Conservation (phyloP, 2,329 filamentous ascomycete species). For the Massarina eburnea region DNA sequence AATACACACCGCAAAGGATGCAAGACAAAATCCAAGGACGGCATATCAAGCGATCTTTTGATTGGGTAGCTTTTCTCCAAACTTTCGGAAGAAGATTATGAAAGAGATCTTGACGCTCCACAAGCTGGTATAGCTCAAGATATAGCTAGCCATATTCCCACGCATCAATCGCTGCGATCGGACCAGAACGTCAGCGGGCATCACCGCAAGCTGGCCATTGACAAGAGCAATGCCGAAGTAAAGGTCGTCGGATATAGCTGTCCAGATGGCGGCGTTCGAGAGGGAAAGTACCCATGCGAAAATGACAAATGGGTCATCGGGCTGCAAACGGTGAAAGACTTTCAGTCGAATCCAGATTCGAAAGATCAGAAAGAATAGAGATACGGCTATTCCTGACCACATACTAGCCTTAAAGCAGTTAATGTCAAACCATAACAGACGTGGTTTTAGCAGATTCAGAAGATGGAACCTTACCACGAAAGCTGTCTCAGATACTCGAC, state of each 20-base stretch:
- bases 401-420: too few relatives aligned
- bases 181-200: conserved; percentile 4
- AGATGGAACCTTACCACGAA: too few relatives aligned
- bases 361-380: too few relatives aligned
- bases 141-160: conserved; percentile 3
- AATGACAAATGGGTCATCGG: conserved; percentile 12
- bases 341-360: conserved; percentile 10
- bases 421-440: too few relatives aligned
- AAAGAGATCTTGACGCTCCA: conserved; percentile 20
- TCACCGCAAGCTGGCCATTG: background rate
- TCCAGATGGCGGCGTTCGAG: conserved; percentile 7
- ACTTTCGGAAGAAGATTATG: too few relatives aligned
- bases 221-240: conserved; percentile 8
- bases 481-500: too few relatives aligned
- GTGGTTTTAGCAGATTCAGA: too few relatives aligned
- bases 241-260: conserved; percentile 1
- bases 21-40: too few relatives aligned
- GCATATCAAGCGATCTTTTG: too few relatives aligned
- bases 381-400: too few relatives aligned
- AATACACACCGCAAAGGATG: too few relatives aligned
- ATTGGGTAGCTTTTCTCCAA: too few relatives aligned
- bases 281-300: conserved; percentile 8
- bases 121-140: conserved; percentile 11
- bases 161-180: conserved; percentile 4
- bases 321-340: conserved; percentile 7